phyloP scores from a whole-genome alignment of 805 yeast species.

The Lipomyces mesembrius region DNA sequence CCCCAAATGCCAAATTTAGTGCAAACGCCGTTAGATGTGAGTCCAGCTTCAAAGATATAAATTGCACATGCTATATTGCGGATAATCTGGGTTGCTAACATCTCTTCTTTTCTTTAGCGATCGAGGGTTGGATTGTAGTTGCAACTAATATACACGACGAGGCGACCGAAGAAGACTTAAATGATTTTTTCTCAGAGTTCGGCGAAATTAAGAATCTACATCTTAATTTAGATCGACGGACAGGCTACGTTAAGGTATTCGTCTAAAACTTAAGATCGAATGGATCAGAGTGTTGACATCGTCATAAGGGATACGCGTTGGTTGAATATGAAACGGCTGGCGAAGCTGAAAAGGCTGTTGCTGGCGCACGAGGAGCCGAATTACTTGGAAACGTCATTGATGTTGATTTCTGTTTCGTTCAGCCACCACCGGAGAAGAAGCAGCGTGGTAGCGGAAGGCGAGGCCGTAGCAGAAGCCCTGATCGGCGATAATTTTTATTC shows the following conservation, averaged over 20 bases:
- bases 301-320: slow-evolving; percentile 48
- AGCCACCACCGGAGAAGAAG: slow-evolving; percentile 33
- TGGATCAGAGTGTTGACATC: slow-evolving; percentile 11
- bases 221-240: slow-evolving; percentile 51
- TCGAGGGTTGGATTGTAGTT: slow-evolving; percentile 53
- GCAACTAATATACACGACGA: slow-evolving; percentile 53
- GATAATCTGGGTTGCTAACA: background rate
- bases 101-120: slow-evolving; percentile 41
- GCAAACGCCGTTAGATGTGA: slow-evolving; percentile 34
- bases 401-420: slow-evolving; percentile 51
- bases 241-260: slow-evolving; percentile 50
- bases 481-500: slow-evolving; percentile 10
- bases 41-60: slow-evolving; percentile 1
- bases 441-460: slow-evolving; percentile 29
- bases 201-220: slow-evolving; percentile 50
- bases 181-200: slow-evolving; percentile 51
- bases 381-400: slow-evolving; percentile 46
- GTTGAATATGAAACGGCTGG: slow-evolving; percentile 46
- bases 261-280: background rate
- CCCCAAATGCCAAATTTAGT: slow-evolving; percentile 28
- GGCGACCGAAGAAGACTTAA: slow-evolving; percentile 52
- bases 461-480: slow-evolving; percentile 35
- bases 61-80: background rate
- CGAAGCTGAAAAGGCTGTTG: slow-evolving; percentile 48
- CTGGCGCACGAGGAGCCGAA: slow-evolving; percentile 44